Evolutionary conservation across 768 basidiomycete genomes (phyloP), one percentile per base, ranked within the genome.

Genomic region (Pholiota conissans): DNA sequence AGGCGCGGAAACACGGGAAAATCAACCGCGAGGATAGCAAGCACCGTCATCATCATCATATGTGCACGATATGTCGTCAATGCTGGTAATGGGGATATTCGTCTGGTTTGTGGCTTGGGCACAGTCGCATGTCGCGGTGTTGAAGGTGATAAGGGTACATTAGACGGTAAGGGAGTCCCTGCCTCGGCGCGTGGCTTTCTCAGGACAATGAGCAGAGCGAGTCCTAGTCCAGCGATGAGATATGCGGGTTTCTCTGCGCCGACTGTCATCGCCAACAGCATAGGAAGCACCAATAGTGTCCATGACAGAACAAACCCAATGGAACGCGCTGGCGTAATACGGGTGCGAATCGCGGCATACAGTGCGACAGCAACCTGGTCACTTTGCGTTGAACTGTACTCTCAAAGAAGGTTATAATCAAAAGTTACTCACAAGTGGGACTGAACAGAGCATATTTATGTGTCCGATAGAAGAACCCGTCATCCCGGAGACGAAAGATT

Each of bases 11-110:
- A 99, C 24, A 95, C 83, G 0, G 84, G 86, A 65, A 99, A 99
- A 70, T 99, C 96, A 50, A 98, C 96, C 0, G 96, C 96, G 11
- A 98, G 84, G 59, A 99, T 98, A 20, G 87, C 88, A 40, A 96
- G 79, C 32, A 90, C 72, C 0, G 97, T 98, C 81, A 98, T 85
- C 18, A 97, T 75, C 82, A 98, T 89, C 95, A 98, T 95, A 67
- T 97, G 91, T 2, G 95, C 87, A 45, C 97, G 79, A 69, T 96
- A 98, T 0, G 88, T 84, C 10, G 93, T 92, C 55, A 99, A 69
- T 37, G 93, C 88, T 0, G 93, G 84, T 46, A 93, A 73, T 1
- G 79, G 80, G n/a, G 76, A 61, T n/a, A 81, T 66, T 22, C 59
- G 60, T 39, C n/a, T 8, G 5, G 13, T 39, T n/a, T 16, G 28